Evolutionary conservation across 495 filamentous ascomycete genomes (phyloP).

Genomic region (Podospora fimiseda): DNA sequence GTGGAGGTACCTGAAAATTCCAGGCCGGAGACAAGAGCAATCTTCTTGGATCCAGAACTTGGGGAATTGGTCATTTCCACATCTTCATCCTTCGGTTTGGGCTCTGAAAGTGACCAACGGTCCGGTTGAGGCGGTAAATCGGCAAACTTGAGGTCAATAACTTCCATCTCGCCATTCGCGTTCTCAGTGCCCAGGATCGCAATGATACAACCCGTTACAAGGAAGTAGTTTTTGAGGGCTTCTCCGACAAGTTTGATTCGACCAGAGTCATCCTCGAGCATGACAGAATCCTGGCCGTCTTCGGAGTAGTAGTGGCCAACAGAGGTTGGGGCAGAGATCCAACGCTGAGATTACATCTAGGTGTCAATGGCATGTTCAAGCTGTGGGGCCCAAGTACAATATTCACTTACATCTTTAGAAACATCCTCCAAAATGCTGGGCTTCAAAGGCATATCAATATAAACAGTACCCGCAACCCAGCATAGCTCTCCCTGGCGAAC

Average conservation of each 20-base stretch:
- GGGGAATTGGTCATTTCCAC: slow-evolving; percentile 39
- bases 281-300: slow-evolving; percentile 58
- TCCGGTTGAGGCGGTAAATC: slow-evolving; percentile 75
- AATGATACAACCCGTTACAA: slow-evolving; percentile 88
- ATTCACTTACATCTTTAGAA: slow-evolving; percentile 68
- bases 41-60: slow-evolving; percentile 46
- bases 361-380: neutral
- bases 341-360: slow-evolving; percentile 52
- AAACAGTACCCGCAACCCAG: slow-evolving; percentile 91
- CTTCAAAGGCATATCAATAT: slow-evolving; percentile 95
- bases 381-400: neutral
- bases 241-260: slow-evolving; percentile 74
- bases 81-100: slow-evolving; percentile 33
- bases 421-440: slow-evolving; percentile 96
- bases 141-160: slow-evolving; percentile 80
- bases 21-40: slow-evolving; percentile 86
- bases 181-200: slow-evolving; percentile 93
- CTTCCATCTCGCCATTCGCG: slow-evolving; percentile 82
- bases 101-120: slow-evolving; percentile 58
- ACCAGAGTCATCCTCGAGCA: slow-evolving; percentile 94
- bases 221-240: slow-evolving; percentile 52
- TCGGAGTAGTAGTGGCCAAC: slow-evolving; percentile 66
- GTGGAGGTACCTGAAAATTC: slow-evolving; percentile 66
- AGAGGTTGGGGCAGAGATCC: slow-evolving; percentile 76
- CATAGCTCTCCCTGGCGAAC: slow-evolving; percentile 93